A percentile compares a stretch with the other conserved stretches of the same genome.
Evolutionary conservation across 345 rosid species (phyloP).

Genomic region (Sisymbrium altissimum): DNA sequence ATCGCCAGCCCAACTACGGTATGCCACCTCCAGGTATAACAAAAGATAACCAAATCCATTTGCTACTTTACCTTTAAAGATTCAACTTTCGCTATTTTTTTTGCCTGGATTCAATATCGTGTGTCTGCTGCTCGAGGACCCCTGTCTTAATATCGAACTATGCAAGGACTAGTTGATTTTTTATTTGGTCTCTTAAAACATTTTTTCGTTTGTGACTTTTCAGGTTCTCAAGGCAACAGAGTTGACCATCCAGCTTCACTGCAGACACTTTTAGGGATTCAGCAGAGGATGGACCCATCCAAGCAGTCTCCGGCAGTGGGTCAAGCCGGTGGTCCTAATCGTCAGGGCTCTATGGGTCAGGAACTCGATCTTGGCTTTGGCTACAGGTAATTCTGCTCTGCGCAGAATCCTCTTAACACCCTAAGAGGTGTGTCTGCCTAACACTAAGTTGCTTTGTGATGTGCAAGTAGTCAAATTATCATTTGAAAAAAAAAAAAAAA

Average conservation of each 20-base stretch:
- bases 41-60: neutral
- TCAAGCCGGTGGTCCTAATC: constrained; percentile 39
- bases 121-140: neutral
- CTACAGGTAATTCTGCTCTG: constrained; percentile 43
- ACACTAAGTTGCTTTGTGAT: constrained; percentile 26
- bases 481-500: neutral
- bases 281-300: constrained; percentile 53
- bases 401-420: constrained; percentile 12
- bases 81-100: neutral
- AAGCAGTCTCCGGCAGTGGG: constrained; percentile 53
- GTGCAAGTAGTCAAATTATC: constrained; percentile 24
- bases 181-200: neutral
- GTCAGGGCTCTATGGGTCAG: constrained; percentile 57
- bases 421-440: constrained; percentile 17
- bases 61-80: neutral
- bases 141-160: neutral
- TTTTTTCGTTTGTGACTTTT: neutral
- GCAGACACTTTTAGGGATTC: constrained; percentile 76
- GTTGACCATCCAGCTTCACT: constrained; percentile 63
- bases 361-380: constrained; percentile 77
- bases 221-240: constrained; percentile 53
- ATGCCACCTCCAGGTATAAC: constrained; percentile 48
- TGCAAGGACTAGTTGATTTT: neutral
- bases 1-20: constrained; percentile 54
- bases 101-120: neutral